A percentile compares a stretch with the other conserved stretches of the same genome.
Conservation (phyloP, 306 rosid genomes). For the Pyrus pyrifolia region DNA sequence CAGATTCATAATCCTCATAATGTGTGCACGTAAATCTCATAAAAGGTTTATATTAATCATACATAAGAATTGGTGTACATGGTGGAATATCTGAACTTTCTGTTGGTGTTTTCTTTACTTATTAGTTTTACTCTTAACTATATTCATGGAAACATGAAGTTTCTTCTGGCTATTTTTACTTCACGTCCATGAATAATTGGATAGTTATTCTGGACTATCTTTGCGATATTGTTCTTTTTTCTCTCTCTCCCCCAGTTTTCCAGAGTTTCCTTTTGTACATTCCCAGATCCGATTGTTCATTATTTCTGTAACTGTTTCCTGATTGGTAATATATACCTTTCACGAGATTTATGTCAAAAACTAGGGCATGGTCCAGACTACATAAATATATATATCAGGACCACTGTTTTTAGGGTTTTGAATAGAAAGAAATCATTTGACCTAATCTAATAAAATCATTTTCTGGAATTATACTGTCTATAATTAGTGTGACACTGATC, state of each 20-base stretch:
- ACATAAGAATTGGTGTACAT: not conserved
- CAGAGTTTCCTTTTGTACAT: not conserved
- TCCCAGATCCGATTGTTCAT: conserved; percentile 11
- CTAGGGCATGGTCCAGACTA: conserved; percentile 1
- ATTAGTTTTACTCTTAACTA: not conserved
- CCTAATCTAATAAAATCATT: not conserved
- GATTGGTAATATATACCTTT: conserved; percentile 9
- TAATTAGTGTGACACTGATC: not conserved
- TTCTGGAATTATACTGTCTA: not conserved
- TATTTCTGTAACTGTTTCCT: not conserved
- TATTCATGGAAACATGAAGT: not conserved
- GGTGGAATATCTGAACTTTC: conserved; percentile 14
- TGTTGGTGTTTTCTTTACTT: not conserved
- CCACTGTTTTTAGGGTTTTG: not conserved
- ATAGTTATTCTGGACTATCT: conserved; percentile 12
- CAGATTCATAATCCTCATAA: not conserved
- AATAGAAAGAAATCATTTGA: not conserved
- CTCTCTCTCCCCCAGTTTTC: not conserved
- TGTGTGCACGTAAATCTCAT: not conserved
- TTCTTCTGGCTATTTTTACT: not conserved
- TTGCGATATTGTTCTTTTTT: not conserved
- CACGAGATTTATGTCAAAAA: conserved; percentile 13
- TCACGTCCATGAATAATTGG: conserved; percentile 15
- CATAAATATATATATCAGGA: not conserved
- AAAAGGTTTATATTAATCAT: conserved; percentile 30